Base-by-base conservation (phyloP, 257 asterid genomes). In the Coffea eugenioides region DNA sequence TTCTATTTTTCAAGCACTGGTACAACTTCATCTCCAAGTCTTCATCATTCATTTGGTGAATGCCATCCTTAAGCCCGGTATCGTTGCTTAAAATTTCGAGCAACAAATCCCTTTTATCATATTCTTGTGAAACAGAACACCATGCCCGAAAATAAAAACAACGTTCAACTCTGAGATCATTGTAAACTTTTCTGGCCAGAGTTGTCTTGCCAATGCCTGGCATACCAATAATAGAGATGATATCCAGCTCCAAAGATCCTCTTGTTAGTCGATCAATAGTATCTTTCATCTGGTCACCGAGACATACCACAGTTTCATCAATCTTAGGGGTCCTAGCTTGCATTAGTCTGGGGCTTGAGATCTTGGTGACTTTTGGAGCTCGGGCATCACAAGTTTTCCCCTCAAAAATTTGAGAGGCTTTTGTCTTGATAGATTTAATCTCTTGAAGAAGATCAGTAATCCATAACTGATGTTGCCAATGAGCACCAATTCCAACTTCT, bases 191-290 rank as follows among this genome's bases (percentile, higher is more conserved):
- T 49, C 48, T 59, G 52, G 78, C 70, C 48, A 83, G 31, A 21
- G 80, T 80, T 27, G 83, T 74, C 77, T 82, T 82, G 1, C 85
- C 86, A 21, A 36, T 4, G 0, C 82, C 87, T 0, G 80, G 64
- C 80, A 77, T 74, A 46, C 87, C 87, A 57, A 80, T 49, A 12
- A 83, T 70, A 4, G 86, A 75, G 2, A 83, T 51, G 27, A 79
- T 20, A 1, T 15, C 65, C 10, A 25, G 56, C 2, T 7, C 5
- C 1, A 0, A 0, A 4, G 12, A 6, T 46, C 69, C 72, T 6
- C 27, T 0, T 2, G 2, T 0, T 5, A 81, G 74, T 11, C 2
- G 39, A 1, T n/a, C 4, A 8, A 34, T 74, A 10, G 81, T 31
- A 4, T 7, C 16, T 36, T 69, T 1, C 12, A 80, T 62, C 69